Evolutionary conservation across 1,284 basidiomycete species (phyloP).

Genomic region (Pyrrhoderma lamaoense): DNA sequence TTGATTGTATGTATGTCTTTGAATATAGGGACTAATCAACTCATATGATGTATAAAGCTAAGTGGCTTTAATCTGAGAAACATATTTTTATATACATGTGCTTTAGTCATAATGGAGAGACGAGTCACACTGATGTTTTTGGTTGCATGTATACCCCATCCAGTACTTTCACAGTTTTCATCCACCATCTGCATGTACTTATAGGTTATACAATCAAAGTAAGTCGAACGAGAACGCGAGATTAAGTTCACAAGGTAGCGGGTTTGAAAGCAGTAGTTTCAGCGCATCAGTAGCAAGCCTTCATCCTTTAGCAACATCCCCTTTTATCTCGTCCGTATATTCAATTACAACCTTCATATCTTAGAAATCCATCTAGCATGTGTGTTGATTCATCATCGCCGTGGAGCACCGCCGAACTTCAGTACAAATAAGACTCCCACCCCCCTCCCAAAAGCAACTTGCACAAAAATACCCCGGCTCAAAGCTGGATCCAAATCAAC

Average conservation of each 20-base stretch:
- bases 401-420: slow-evolving; percentile 10
- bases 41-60: no score
- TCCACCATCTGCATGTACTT: no score
- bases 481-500: slow-evolving; percentile 1
- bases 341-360: slow-evolving; percentile 26
- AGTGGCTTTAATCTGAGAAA: no score
- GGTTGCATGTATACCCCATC: no score
- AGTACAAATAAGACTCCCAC: slow-evolving; percentile 38
- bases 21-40: no score
- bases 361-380: slow-evolving; percentile 40
- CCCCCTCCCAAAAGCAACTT: slow-evolving; percentile 43
- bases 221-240: slow-evolving; percentile 22
- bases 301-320: slow-evolving; percentile 20
- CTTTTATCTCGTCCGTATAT: slow-evolving; percentile 20
- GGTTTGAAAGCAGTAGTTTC: slow-evolving; percentile 22
- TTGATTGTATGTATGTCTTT: no score
- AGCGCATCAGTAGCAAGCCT: slow-evolving; percentile 18
- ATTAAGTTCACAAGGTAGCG: slow-evolving; percentile 37
- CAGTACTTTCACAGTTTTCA: no score
- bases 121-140: no score
- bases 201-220: no score
- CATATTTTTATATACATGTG: no score
- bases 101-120: no score
- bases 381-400: slow-evolving; percentile 7
- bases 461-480: slow-evolving; percentile 9